These are phyloP conservation scores for Debaryomyces prosopidis DNA, from an alignment of 805 yeast genomes.

Conservation along the genomic window DNA sequence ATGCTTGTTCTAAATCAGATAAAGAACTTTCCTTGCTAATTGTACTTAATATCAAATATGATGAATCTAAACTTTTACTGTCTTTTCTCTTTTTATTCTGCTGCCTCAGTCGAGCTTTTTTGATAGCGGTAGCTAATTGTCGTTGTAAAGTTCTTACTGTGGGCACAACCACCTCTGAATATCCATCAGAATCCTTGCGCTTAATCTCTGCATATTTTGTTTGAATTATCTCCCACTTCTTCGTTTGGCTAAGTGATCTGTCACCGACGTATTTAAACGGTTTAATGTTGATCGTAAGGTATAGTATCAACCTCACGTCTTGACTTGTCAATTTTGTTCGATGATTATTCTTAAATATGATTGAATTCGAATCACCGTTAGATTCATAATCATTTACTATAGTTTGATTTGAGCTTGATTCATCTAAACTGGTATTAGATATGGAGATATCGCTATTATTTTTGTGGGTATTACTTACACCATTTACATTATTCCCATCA, in stretches of 20 bases:
- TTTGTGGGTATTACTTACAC: background rate
- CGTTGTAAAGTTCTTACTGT: constrained; percentile 39
- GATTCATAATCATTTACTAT: constrained; percentile 2
- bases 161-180: constrained; percentile 20
- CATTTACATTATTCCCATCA: background rate
- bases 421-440: constrained; percentile 2
- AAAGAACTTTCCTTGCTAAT: constrained; percentile 19
- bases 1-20: constrained; percentile 28
- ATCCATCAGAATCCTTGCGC: constrained; percentile 1
- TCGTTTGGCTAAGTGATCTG: constrained; percentile 30
- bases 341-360: constrained; percentile 6
- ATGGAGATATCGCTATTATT: constrained; percentile 1
- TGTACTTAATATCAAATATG: constrained; percentile 10
- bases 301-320: constrained; percentile 31
- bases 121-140: constrained; percentile 32
- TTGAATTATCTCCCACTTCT: constrained; percentile 37
- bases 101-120: constrained; percentile 21
- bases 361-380: background rate
- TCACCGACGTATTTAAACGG: constrained; percentile 41
- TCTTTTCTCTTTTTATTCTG: constrained; percentile 8
- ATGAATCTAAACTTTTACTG: constrained; percentile 7
- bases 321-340: constrained; percentile 26
- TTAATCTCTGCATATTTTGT: constrained; percentile 20
- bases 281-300: constrained; percentile 27
- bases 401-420: constrained; percentile 1